Evolutionary conservation across 75 land plant genomes (phyloP), one percentile per base, ranked within the genome.

Genomic region (Isoetes taiwanensis): DNA sequence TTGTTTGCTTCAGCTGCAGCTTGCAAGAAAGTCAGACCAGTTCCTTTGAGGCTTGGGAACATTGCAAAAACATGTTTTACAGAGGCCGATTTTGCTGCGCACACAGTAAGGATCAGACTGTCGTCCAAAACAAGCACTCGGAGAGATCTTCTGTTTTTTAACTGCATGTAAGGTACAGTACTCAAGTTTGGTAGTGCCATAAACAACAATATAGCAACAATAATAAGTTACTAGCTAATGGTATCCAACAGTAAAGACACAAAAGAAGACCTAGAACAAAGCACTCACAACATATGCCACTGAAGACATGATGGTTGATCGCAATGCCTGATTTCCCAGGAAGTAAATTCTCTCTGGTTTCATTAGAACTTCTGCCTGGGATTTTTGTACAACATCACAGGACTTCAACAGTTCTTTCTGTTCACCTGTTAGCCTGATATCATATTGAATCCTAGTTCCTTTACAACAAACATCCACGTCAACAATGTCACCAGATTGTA

Each of bases 321-420:
- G 78, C 82, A 84, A 80, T 24, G 60, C 60, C 54, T 56, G 57
- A 56, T 83, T 78, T 29, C 97, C 94, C 55, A 87, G 77, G 32
- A 76, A 31, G 28, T 82, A 84, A 69, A 80, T 76, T 65, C 94
- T 74, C 69, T 86, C 96, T 32, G 94, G 96, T 33, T 66, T 63
- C 59, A 73, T 46, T 4, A 14, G 39, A 37, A 37, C 9, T 9
- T 14, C 14, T 37, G 12, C 39, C 9, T 37, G 9, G 39, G 39
- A 37, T 9, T 9, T 37, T 37, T 9, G 12, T 14, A 14, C 39
- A 37, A 9, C 14, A 9, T 37, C 14, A 14, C 39, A 9, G 39
- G 12, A 37, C 48, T 43, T 25, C 24, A 25, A 3, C 48, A 43
- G 19, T 20, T 25, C 5, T 3, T 43, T 3, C 24, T 43, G 48